These are phyloP conservation scores for Alternaria metachromatica DNA, from an alignment of 2,329 filamentous ascomycete genomes.

Conservation along the genomic window DNA sequence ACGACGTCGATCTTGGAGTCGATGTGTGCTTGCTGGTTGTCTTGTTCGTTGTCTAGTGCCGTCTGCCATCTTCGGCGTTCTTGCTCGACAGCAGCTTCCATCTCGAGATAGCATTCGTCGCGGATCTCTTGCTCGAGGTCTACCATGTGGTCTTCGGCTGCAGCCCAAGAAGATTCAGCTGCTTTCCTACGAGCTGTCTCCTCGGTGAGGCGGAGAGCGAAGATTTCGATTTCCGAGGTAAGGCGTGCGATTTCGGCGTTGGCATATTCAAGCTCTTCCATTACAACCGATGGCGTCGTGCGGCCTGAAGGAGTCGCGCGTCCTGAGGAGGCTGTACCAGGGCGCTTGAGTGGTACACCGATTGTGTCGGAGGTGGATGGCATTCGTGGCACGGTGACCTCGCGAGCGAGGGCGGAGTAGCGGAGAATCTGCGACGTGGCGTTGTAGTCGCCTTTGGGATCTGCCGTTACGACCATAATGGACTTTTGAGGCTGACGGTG, in stretches of 20 bases:
- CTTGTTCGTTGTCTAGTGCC: constrained; percentile 75
- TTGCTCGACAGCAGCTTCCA: constrained; percentile 76
- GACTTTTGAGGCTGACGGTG: constrained; percentile 74
- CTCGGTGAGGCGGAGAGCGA: constrained; percentile 71
- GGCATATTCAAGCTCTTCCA: constrained; percentile 80
- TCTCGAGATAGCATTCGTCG: constrained; percentile 87
- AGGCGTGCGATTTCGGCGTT: constrained; percentile 83
- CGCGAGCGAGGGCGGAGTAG: constrained; percentile 89
- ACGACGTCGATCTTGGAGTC: constrained; percentile 85
- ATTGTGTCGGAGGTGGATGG: constrained; percentile 82
- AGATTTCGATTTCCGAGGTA: constrained; percentile 75
- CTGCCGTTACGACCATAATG: constrained; percentile 95
- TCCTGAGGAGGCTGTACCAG: constrained; percentile 30
- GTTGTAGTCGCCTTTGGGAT: constrained; percentile 92
- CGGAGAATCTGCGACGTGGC: constrained; percentile 94
- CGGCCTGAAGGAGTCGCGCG: constrained; percentile 51
- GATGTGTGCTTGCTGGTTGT: constrained; percentile 81
- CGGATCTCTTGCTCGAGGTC: constrained; percentile 84
- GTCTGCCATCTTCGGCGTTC: constrained; percentile 84
- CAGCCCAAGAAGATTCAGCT: constrained; percentile 75
- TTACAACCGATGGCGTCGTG: constrained; percentile 53
- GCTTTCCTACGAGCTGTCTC: constrained; percentile 74
- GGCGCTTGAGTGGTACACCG: constrained; percentile 36
- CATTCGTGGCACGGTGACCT: constrained; percentile 88
- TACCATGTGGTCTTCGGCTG: constrained; percentile 68